Evolutionary conservation across 2,329 filamentous ascomycete genomes (phyloP).

Genomic region (Phialophora verrucosa): DNA sequence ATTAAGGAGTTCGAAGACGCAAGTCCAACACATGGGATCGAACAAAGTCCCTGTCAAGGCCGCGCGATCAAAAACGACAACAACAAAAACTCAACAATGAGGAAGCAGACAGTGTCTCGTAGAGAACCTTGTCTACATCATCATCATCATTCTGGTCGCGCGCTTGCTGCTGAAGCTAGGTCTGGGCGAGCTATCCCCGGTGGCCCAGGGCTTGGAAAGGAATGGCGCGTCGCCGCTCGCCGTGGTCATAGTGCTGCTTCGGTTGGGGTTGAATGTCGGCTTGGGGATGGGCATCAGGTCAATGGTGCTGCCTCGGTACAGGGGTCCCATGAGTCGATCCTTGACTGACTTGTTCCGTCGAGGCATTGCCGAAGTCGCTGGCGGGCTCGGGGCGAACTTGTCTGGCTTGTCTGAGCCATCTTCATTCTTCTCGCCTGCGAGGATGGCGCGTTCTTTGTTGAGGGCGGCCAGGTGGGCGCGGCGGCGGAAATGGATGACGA

Average conservation of each 20-base stretch:
- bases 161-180: slow-evolving; percentile 41
- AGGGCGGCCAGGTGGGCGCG: slow-evolving; percentile 32
- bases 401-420: slow-evolving; percentile 38
- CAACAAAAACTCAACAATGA: neutral
- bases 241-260: slow-evolving; percentile 34
- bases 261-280: slow-evolving; percentile 28
- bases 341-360: slow-evolving; percentile 40
- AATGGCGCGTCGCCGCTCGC: slow-evolving; percentile 30
- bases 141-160: slow-evolving; percentile 42
- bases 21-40: neutral
- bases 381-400: slow-evolving; percentile 32
- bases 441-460: slow-evolving; percentile 38
- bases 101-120: neutral
- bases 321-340: slow-evolving; percentile 39
- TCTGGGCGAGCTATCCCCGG: slow-evolving; percentile 35
- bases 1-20: neutral
- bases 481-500: slow-evolving; percentile 38
- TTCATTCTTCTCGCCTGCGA: slow-evolving; percentile 39
- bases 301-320: slow-evolving; percentile 39
- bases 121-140: slow-evolving; percentile 35
- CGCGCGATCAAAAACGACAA: neutral
- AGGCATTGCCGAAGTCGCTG: slow-evolving; percentile 26
- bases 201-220: slow-evolving; percentile 37
- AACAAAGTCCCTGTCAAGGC: slow-evolving; percentile 3
- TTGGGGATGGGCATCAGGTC: slow-evolving; percentile 37